Conservation (phyloP, 345 rosid genomes). For the Dipteronia sinensis region DNA sequence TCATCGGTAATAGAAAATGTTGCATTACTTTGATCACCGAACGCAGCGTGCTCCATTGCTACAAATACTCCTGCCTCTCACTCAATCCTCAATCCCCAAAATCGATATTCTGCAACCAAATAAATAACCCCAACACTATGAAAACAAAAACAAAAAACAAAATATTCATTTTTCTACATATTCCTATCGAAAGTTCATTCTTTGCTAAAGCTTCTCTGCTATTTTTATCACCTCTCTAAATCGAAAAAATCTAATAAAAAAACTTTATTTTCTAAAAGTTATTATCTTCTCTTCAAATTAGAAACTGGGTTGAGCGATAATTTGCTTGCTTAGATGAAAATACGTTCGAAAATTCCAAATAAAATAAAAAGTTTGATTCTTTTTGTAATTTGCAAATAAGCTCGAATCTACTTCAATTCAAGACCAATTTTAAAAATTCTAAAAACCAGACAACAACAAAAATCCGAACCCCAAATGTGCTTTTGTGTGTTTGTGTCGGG, state of each 20-base stretch:
- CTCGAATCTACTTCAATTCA: background rate
- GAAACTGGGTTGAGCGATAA: background rate
- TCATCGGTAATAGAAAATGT: conserved; percentile 73
- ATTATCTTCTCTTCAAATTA: background rate
- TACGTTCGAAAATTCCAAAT: background rate
- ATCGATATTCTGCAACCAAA: background rate
- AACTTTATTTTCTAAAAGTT: background rate
- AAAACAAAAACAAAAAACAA: background rate
- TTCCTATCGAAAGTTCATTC: background rate
- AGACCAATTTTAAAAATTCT: background rate
- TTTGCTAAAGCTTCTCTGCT: background rate
- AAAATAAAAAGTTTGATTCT: background rate
- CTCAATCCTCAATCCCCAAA: background rate
- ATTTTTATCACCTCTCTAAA: background rate
- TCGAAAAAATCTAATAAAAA: background rate
- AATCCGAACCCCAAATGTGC: background rate
- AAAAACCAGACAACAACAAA: background rate
- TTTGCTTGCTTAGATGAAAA: background rate
- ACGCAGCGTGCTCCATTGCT: conserved; percentile 75
- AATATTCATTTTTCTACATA: background rate
- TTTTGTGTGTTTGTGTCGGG: background rate
- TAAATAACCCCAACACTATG: background rate
- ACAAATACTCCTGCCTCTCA: background rate
- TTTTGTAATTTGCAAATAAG: background rate
- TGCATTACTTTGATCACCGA: conserved; percentile 53